phyloP scores from a whole-genome alignment of 345 rosid species.

The Firmiana major region DNA sequence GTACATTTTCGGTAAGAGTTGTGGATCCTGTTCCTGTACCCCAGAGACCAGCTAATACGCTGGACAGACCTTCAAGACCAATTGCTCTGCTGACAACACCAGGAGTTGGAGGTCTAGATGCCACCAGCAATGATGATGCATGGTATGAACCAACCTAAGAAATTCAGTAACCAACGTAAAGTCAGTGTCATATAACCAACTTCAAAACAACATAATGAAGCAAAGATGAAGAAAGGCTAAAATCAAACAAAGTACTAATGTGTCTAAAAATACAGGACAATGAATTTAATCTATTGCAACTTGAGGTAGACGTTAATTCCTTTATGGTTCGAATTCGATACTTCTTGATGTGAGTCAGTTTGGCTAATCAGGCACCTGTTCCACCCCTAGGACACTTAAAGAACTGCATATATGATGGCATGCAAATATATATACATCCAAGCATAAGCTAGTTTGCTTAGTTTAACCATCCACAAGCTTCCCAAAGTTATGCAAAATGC shows the following conservation, averaged over 20 bases:
- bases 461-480: background rate
- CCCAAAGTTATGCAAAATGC: background rate
- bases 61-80: slow-evolving; percentile 90
- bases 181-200: background rate
- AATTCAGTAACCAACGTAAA: slow-evolving; percentile 2
- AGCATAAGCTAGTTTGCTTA: background rate
- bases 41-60: slow-evolving; percentile 97
- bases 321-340: background rate
- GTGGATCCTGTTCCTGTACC: slow-evolving; percentile 97
- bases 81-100: slow-evolving; percentile 91
- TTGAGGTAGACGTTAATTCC: background rate
- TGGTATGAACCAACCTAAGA: slow-evolving; percentile 94
- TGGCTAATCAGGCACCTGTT: background rate
- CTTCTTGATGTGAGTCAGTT: background rate
- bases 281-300: background rate
- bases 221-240: background rate
- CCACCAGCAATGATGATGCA: slow-evolving; percentile 82
- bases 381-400: background rate
- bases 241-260: background rate
- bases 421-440: background rate
- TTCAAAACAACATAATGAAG: background rate
- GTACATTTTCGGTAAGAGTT: slow-evolving; percentile 92
- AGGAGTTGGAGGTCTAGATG: slow-evolving; percentile 88
- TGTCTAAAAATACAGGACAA: background rate
- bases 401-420: background rate